phyloP scores from a whole-genome alignment of 169 alveolate species.

The Eimeria praecox region DNA sequence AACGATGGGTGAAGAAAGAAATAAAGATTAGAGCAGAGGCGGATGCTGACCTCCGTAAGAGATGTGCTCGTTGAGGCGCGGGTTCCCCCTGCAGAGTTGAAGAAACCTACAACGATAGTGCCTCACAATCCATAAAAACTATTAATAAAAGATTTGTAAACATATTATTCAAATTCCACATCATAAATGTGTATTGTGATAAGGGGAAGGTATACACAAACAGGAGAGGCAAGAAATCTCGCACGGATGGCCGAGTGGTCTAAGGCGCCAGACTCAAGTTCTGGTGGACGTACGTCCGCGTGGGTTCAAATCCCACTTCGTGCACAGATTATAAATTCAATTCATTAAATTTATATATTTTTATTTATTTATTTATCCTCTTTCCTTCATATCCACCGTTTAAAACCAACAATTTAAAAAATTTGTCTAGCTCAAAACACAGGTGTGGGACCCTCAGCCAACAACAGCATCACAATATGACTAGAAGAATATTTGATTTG shows the following conservation, averaged over 20 bases:
- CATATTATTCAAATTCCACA: background rate
- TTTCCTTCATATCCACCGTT: too few species aligned
- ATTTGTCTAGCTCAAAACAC: too few species aligned
- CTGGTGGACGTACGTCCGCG: conserved; percentile 90
- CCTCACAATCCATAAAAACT: background rate
- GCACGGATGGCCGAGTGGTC: conserved; percentile 87
- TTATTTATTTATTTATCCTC: background rate
- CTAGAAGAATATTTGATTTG: too few species aligned
- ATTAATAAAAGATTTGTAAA: background rate
- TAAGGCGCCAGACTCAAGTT: conserved; percentile 14
- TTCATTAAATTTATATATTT: too few species aligned
- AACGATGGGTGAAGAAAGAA: background rate
- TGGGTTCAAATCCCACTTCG: conserved; percentile 96
- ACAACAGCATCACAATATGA: too few species aligned
- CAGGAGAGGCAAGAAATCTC: conserved; percentile 96
- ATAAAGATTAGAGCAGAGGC: background rate
- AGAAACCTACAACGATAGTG: background rate
- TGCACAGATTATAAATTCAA: conserved; percentile 85
- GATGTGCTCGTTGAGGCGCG: background rate
- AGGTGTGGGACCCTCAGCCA: too few species aligned
- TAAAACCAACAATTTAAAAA: too few species aligned
- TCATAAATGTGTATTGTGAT: background rate
- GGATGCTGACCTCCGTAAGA: background rate
- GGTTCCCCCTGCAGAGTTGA: background rate
- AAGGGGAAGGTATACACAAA: conserved; percentile 86